Percentiles rank a stretch among this genome's conserved stretches.
Conservation (phyloP, 2,329 filamentous ascomycete species). For the Arthrocladium fulminans region DNA sequence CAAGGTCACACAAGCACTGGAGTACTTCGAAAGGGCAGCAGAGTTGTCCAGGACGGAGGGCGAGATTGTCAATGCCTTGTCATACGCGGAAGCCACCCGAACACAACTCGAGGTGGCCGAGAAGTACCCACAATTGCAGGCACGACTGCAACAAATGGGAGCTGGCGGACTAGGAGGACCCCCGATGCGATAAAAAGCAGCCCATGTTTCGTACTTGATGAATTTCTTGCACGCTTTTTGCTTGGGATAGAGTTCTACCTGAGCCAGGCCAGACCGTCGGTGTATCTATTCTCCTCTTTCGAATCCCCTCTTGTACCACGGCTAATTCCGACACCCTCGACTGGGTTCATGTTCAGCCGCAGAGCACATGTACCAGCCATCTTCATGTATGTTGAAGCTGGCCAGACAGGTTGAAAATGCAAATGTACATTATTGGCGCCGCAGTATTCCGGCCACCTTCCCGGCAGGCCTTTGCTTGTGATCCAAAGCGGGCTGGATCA, state of each 20-base stretch:
- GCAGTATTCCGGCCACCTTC: not conserved
- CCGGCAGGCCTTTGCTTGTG: not conserved
- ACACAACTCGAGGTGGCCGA: slow-evolving; percentile 90
- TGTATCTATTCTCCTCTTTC: slow-evolving; percentile 8
- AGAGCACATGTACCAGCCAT: not conserved
- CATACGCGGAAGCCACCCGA: slow-evolving; percentile 91
- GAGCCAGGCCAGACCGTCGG: not conserved
- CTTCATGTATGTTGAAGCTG: not conserved
- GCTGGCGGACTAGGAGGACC: slow-evolving; percentile 30
- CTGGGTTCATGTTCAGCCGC: not conserved
- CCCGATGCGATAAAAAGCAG: slow-evolving; percentile 28
- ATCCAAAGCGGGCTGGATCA: no score
- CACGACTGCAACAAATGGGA: slow-evolving; percentile 56
- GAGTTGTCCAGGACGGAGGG: slow-evolving; percentile 90
- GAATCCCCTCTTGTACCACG: slow-evolving; percentile 1
- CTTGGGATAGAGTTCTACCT: slow-evolving; percentile 1
- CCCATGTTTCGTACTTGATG: not conserved
- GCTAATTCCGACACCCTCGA: not conserved
- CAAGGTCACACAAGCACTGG: slow-evolving; percentile 88
- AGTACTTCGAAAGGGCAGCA: slow-evolving; percentile 93
- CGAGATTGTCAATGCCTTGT: slow-evolving; percentile 92
- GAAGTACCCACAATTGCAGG: slow-evolving; percentile 72
- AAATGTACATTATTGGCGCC: slow-evolving; percentile 6
- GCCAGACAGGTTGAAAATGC: not conserved
- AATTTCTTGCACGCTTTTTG: not conserved